Conservation (phyloP, 306 rosid species). For the Glycine latifolia region DNA sequence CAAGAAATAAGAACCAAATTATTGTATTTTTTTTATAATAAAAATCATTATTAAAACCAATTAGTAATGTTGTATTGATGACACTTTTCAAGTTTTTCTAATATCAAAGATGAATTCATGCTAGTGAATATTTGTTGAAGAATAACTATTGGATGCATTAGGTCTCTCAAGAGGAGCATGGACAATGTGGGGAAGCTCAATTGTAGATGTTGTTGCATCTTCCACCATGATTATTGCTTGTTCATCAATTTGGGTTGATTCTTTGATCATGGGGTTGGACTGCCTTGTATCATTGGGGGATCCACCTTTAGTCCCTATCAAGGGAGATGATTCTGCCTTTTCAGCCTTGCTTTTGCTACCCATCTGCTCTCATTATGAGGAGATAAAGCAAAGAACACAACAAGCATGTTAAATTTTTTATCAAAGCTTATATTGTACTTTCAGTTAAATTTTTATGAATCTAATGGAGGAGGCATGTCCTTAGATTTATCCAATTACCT, state of each 20-base stretch:
- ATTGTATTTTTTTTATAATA: not conserved
- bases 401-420: conserved; percentile 33
- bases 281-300: not conserved
- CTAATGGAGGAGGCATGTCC: conserved; percentile 7
- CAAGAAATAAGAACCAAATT: conserved; percentile 14
- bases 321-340: not conserved
- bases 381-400: not conserved
- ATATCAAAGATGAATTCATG: conserved; percentile 26
- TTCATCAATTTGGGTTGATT: conserved; percentile 48
- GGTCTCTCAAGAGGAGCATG: conserved; percentile 40
- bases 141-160: conserved; percentile 16
- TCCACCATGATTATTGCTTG: conserved; percentile 48
- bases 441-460: conserved; percentile 4
- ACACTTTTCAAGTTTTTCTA: conserved; percentile 5
- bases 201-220: conserved; percentile 43
- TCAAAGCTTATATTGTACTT: not conserved
- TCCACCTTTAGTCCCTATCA: not conserved
- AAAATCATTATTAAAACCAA: not conserved
- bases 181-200: conserved; percentile 43
- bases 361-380: conserved; percentile 63
- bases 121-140: conserved; percentile 28
- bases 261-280: conserved; percentile 43
- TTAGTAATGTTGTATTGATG: conserved; percentile 3
- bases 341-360: conserved; percentile 62
- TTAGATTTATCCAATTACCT: conserved; percentile 56